A percentile compares a stretch with the other conserved stretches of the same genome.
Conservation (phyloP, 2,329 filamentous ascomycete species). For the Curvularia eragrostidis region DNA sequence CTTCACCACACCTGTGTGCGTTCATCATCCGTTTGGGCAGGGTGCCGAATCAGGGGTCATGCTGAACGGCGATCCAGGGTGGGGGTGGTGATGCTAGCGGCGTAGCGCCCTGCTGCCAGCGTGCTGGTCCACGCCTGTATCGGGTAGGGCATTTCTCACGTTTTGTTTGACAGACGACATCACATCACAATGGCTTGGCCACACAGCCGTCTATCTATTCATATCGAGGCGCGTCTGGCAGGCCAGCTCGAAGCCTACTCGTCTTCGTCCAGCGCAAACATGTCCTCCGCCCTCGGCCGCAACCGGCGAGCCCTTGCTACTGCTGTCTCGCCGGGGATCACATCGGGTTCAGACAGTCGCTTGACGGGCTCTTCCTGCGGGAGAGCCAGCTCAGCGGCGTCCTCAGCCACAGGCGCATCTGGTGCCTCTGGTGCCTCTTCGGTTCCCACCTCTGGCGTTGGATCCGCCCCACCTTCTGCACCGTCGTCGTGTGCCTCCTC, state of each 20-base stretch:
- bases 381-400: neutral
- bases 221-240: too few relatives aligned
- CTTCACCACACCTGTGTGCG: neutral
- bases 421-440: neutral
- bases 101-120: neutral
- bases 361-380: constrained; percentile 1
- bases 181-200: too few relatives aligned
- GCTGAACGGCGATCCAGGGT: constrained; percentile 15
- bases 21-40: constrained; percentile 3
- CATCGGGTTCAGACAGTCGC: constrained; percentile 2
- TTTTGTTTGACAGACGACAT: too few relatives aligned
- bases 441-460: neutral
- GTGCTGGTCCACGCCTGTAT: constrained; percentile 4
- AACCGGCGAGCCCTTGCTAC: constrained; percentile 45
- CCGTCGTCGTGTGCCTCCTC: constrained; percentile 16
- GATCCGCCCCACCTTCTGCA: constrained; percentile 3
- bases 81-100: constrained; percentile 18
- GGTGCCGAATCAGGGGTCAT: constrained; percentile 15
- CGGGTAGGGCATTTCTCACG: neutral
- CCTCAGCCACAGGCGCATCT: neutral
- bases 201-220: too few relatives aligned
- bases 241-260: too few relatives aligned
- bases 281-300: constrained; percentile 49
- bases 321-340: constrained; percentile 42
- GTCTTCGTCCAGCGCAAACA: constrained; percentile 46